Evolutionary conservation across 148 eudicot genomes (phyloP).

Genomic region (Tetragonia tetragonoides): DNA sequence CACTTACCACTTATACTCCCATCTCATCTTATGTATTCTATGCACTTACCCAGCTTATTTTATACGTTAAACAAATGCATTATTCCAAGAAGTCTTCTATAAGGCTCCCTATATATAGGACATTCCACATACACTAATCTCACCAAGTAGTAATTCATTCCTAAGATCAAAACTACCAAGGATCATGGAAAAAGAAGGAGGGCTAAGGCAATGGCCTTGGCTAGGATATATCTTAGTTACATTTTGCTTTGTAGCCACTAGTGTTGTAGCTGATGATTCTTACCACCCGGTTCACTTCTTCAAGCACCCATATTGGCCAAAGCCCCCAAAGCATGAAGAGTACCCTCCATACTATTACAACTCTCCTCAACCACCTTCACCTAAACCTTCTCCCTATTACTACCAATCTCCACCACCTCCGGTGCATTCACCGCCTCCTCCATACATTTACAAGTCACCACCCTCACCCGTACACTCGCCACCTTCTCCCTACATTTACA

Average conservation of each 20-base stretch:
- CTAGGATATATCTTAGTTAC: slow-evolving; percentile 14
- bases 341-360: slow-evolving; percentile 18
- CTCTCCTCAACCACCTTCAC: slow-evolving; percentile 16
- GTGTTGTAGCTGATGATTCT: slow-evolving; percentile 14
- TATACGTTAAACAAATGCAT: not conserved
- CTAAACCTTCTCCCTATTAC: slow-evolving; percentile 6
- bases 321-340: slow-evolving; percentile 1
- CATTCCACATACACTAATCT: not conserved
- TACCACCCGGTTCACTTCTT: slow-evolving; percentile 11
- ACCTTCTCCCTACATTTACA: not conserved
- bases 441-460: slow-evolving; percentile 6
- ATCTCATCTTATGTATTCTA: not conserved
- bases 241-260: slow-evolving; percentile 16
- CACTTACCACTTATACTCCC: not conserved
- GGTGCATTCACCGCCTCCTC: slow-evolving; percentile 6
- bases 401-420: slow-evolving; percentile 19
- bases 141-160: not conserved
- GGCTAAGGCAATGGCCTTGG: slow-evolving; percentile 27
- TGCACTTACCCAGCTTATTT: not conserved
- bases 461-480: slow-evolving; percentile 5
- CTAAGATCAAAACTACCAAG: not conserved
- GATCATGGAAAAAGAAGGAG: slow-evolving; percentile 19
- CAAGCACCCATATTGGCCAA: slow-evolving; percentile 7
- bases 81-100: not conserved
- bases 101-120: slow-evolving; percentile 3